Conservation (phyloP, 345 rosid species). For the Eucalyptus regnans region DNA sequence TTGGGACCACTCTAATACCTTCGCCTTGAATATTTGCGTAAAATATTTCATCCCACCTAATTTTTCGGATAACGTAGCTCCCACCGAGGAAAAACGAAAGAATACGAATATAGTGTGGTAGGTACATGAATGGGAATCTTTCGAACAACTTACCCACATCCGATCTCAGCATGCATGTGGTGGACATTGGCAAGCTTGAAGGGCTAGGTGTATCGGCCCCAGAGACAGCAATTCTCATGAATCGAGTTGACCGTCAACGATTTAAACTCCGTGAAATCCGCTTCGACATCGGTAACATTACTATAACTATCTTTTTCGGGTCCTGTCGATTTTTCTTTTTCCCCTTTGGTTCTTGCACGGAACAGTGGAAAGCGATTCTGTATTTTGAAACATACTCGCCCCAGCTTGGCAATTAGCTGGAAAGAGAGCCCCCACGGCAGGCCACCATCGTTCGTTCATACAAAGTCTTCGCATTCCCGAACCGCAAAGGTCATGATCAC, state of each 20-base stretch:
- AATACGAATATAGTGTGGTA: fast-evolving
- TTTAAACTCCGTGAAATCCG: background rate
- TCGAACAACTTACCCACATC: fast-evolving
- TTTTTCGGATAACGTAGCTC: background rate
- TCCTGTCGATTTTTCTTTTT: background rate
- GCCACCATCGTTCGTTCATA: background rate
- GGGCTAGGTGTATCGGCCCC: background rate
- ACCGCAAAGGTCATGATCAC: background rate
- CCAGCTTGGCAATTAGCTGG: background rate
- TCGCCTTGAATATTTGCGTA: background rate
- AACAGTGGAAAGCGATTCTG: background rate
- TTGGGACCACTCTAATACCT: background rate
- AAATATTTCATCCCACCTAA: background rate
- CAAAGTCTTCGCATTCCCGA: background rate
- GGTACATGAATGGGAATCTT: background rate
- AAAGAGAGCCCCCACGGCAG: background rate
- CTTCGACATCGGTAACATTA: background rate
- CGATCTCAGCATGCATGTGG: background rate
- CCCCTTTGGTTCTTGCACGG: background rate
- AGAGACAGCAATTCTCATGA: background rate
- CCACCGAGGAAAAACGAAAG: background rate
- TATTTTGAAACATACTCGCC: background rate
- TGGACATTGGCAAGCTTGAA: background rate
- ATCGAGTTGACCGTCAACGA: background rate
- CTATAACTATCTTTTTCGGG: background rate